Percentiles rank a stretch among this genome's conserved stretches.
Evolutionary conservation across 2,329 filamentous ascomycete genomes (phyloP).

Genomic region (Lizonia empirigonia): DNA sequence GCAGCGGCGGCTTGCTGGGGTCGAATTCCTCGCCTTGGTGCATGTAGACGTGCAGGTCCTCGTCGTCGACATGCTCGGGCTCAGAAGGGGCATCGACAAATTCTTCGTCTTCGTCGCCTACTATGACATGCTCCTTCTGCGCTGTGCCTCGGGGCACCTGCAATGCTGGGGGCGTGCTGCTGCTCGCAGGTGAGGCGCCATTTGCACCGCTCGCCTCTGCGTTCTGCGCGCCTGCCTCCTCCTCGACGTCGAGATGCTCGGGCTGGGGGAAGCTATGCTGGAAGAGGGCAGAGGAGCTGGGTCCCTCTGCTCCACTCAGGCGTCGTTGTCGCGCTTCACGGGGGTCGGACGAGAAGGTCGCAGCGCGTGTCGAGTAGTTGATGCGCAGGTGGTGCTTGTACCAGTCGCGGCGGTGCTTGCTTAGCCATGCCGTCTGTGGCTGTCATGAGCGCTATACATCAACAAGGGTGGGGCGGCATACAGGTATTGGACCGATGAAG

Average conservation of each 20-base stretch:
- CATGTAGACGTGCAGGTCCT: conserved; percentile 25
- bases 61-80: conserved; percentile 34
- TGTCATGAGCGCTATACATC: conserved; percentile 20
- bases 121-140: conserved; percentile 29
- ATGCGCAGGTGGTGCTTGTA: conserved; percentile 59
- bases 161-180: conserved; percentile 36
- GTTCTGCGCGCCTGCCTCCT: conserved; percentile 25
- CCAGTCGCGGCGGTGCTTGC: conserved; percentile 67
- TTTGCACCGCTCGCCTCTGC: conserved; percentile 19
- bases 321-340: conserved; percentile 52
- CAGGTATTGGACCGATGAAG: conserved; percentile 69
- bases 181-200: conserved; percentile 24
- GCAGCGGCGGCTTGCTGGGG: conserved; percentile 11
- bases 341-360: conserved; percentile 59
- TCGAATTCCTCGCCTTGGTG: conserved; percentile 23
- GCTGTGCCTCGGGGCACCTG: conserved; percentile 37
- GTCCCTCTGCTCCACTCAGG: conserved; percentile 49
- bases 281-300: conserved; percentile 47
- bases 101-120: conserved; percentile 26
- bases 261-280: conserved; percentile 53
- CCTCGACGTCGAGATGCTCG: conserved; percentile 40
- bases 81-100: conserved; percentile 42
- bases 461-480: conserved; percentile 25
- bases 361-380: conserved; percentile 51
- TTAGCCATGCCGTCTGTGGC: conserved; percentile 63